phyloP scores from a whole-genome alignment of 805 yeast genomes.

The Candida sanyiensis region DNA sequence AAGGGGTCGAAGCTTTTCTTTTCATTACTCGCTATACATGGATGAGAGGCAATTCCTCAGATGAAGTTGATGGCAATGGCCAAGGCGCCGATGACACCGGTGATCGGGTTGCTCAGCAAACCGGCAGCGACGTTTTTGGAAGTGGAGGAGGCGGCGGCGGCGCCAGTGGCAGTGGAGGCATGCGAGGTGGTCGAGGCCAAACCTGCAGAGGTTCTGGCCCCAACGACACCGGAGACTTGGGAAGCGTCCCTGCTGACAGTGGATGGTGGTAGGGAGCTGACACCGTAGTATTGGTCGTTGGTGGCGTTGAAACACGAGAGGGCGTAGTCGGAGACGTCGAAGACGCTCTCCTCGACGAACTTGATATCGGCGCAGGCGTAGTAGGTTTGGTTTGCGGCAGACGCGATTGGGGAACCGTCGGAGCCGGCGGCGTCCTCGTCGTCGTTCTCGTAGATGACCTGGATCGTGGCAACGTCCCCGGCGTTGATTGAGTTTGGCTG shows the following conservation, averaged over 20 bases:
- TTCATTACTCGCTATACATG: not conserved
- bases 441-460: constrained; percentile 36
- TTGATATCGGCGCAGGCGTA: constrained; percentile 41
- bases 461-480: constrained; percentile 41
- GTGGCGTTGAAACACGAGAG: constrained; percentile 39
- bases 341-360: constrained; percentile 39
- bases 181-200: constrained; percentile 14
- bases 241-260: constrained; percentile 23
- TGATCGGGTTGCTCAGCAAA: constrained; percentile 16
- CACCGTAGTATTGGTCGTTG: constrained; percentile 33
- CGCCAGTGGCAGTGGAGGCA: constrained; percentile 11
- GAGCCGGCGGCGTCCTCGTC: constrained; percentile 19
- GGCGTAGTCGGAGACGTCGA: constrained; percentile 31
- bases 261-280: constrained; percentile 22
- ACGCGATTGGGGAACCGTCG: constrained; percentile 33
- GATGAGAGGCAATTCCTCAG: constrained; percentile 4
- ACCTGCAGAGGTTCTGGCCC: constrained; percentile 20
- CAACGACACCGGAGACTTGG: constrained; percentile 11
- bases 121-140: constrained; percentile 17
- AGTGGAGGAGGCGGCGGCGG: constrained; percentile 15
- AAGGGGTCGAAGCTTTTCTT: too few species aligned
- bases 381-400: constrained; percentile 34
- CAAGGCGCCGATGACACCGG: constrained; percentile 21
- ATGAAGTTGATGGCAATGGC: constrained; percentile 20
- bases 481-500: constrained; percentile 31